Evolutionary conservation across 768 basidiomycete species (phyloP).

Genomic region (Agaricus bisporus): DNA sequence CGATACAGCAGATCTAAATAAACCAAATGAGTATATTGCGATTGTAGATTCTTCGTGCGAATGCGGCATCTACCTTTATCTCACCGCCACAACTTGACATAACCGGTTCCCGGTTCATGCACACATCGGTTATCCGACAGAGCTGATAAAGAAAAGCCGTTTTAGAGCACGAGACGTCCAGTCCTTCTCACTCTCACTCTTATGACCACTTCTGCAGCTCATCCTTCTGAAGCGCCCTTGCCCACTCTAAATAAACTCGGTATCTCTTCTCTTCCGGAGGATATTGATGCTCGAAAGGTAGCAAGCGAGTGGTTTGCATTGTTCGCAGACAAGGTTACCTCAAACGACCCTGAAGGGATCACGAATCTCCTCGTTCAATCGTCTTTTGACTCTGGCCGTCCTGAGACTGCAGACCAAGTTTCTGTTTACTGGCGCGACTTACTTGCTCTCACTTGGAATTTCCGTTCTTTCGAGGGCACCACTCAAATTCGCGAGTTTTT

Average conservation of each 20-base stretch:
- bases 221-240: slow-evolving; percentile 19
- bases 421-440: slow-evolving; percentile 46
- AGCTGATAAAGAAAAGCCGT: background rate
- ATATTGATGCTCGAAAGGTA: slow-evolving; percentile 24
- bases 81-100: too few relatives aligned
- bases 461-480: slow-evolving; percentile 39
- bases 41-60: background rate
- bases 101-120: too few relatives aligned
- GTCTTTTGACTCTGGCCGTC: slow-evolving; percentile 19
- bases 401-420: slow-evolving; percentile 11
- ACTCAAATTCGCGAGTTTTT: slow-evolving; percentile 34
- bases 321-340: slow-evolving; percentile 13
- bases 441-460: slow-evolving; percentile 46
- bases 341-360: slow-evolving; percentile 19
- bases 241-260: slow-evolving; percentile 26
- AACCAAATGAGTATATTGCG: background rate
- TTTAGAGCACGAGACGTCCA: background rate
- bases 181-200: background rate
- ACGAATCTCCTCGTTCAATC: slow-evolving; percentile 24
- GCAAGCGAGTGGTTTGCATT: slow-evolving; percentile 23
- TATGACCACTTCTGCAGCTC: slow-evolving; percentile 1
- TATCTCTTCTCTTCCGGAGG: slow-evolving; percentile 19
- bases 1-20: slow-evolving; percentile 8
- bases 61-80: slow-evolving; percentile 9
- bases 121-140: background rate